Base-by-base conservation (phyloP, 2,329 filamentous ascomycete genomes). In the Aspergillus persii region DNA sequence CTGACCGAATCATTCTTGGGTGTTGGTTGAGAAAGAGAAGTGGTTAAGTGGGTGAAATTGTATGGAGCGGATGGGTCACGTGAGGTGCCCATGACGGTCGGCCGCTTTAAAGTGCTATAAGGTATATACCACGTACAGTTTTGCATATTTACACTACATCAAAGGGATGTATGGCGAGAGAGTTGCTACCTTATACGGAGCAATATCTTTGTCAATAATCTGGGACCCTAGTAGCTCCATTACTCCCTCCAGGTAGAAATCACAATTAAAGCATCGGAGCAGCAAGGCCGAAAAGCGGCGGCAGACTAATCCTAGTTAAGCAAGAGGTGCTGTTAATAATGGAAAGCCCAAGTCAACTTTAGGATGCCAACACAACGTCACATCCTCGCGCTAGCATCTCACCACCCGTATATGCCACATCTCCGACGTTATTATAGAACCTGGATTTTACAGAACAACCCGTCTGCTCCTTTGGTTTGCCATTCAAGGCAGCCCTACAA, bases 61-160 rank as follows among this genome's bases (percentile, higher is more conserved):
- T 60, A 64, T 63, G 60, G 66, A 66, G 65, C 63, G 60, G 60
- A 44, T 30, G 27, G 61, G 59, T 64, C 69, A 72, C 72, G 73
- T 74, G 72, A 55, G 57, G 57, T 8, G 7, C 36, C 12, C 7
- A 12, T 41, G 11, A 15, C 11, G 15, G 36, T n/a, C 15, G 33
- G 36, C 36, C 36, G 36, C 36, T 41, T 12, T 12, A 41, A n/a
- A 23, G 2, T 23, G 18, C 18, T 23, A 1, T 2, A 23, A 23
- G 18, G 1, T 23, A 23, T 2, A 23, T 23, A 23, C 18, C 18
- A 23, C 18, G 18, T 23, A 23, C 18, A 23, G 18, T 23, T 23
- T 23, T 23, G 18, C 18, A 23, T 23, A 23, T 23, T 23, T 23
- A 23, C 18, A 23, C 18, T 23, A 23, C 18, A 23, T 23, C 18